These are phyloP conservation scores for Candida chilensis DNA, from an alignment of 805 yeast species.

Conservation along the genomic window DNA sequence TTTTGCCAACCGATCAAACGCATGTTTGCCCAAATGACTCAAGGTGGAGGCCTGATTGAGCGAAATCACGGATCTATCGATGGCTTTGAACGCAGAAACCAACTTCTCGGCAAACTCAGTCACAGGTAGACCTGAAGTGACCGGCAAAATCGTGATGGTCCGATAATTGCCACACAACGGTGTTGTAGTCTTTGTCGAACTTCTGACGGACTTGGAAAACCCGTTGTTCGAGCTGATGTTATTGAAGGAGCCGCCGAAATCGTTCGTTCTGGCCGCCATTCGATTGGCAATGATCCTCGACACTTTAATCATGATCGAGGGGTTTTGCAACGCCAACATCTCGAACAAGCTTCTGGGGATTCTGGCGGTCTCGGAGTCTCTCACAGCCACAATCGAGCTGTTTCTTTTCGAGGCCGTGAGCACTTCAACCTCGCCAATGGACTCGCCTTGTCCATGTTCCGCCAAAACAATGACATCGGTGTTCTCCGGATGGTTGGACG, in stretches of 20 bases:
- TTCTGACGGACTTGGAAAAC: slow-evolving; percentile 16
- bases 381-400: slow-evolving; percentile 68
- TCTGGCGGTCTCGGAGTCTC: slow-evolving; percentile 91
- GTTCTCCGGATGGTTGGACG: slow-evolving; percentile 2
- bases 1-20: slow-evolving; percentile 82
- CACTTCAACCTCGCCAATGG: slow-evolving; percentile 93
- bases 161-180: slow-evolving; percentile 49
- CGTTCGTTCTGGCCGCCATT: slow-evolving; percentile 4
- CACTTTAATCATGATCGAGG: slow-evolving; percentile 84
- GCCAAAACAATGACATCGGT: slow-evolving; percentile 30
- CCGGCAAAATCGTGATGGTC: slow-evolving; percentile 80
- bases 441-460: slow-evolving; percentile 91
- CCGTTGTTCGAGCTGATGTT: slow-evolving; percentile 15
- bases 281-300: slow-evolving; percentile 73
- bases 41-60: slow-evolving; percentile 79
- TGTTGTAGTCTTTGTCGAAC: no score
- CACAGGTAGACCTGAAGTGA: slow-evolving; percentile 76
- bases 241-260: slow-evolving; percentile 6
- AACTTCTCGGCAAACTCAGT: slow-evolving; percentile 73
- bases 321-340: slow-evolving; percentile 72
- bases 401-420: slow-evolving; percentile 69
- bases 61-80: slow-evolving; percentile 66
- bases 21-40: slow-evolving; percentile 79
- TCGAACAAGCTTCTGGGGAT: slow-evolving; percentile 89
- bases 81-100: slow-evolving; percentile 59